Base-by-base conservation (phyloP, 2,329 filamentous ascomycete genomes). In the Nemania abortiva region DNA sequence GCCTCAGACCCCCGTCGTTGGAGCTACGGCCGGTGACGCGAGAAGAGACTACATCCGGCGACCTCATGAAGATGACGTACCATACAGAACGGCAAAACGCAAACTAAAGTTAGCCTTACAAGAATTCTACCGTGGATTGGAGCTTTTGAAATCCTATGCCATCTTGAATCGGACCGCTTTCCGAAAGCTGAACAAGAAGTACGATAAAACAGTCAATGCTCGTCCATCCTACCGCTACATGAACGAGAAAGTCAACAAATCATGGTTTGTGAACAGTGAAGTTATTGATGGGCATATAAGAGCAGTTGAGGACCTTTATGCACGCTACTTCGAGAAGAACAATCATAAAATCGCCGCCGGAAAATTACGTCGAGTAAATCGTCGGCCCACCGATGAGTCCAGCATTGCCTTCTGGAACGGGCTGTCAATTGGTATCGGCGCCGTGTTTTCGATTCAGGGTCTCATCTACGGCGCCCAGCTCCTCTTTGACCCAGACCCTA, bases 101-200 rank as follows among this genome's bases (percentile, higher is more conserved):
- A 97, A 98, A 82, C 85, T 99, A 65, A 98, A 98, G 81, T 83
- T 93, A 56, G 96, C 96, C 0, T 81, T 98, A 58, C 92, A 97
- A 76, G 96, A 98, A 79, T 97, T 94, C 79, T 98, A 99, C 79
- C 91, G 95, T 22, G 92, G 93, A 0, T 85, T 99, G 15, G 96
- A 99, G 78, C 84, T 98, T 54, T 86, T 99, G 68, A 98, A 98
- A 82, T 92, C 93, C 0, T 99, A 97, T 76, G 91, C 94, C 1
- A 83, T 97, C 24, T 85, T 98, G 15, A 99, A 99, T 79, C 89
- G 94, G 57, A 97, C 94, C 0, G 96, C 94, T 0, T 98, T 98
- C 77, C 91, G 95, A 37, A 99, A 99, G 80, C 94, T 99, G 78
- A 98, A 97, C 82, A 99, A 99, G 81, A 99, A 99, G 81, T 98